Conservation (phyloP, 306 rosid species). For the Vachellia collinsii region DNA sequence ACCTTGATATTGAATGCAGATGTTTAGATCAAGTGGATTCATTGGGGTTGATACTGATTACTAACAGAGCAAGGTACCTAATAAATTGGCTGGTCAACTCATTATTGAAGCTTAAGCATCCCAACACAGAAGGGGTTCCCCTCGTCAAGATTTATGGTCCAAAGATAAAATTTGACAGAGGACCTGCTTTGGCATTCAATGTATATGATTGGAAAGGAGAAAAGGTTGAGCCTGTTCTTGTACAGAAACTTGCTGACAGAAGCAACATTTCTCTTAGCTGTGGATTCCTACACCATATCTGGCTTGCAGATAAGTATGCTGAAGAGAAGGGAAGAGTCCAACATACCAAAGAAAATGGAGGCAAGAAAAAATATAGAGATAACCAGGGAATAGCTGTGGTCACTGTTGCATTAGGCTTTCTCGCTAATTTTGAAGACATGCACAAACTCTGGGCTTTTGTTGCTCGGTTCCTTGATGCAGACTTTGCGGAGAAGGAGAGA, state of each 20-base stretch:
- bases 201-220: constrained; percentile 95
- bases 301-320: constrained; percentile 79
- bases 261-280: constrained; percentile 83
- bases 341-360: constrained; percentile 55
- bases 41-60: constrained; percentile 59
- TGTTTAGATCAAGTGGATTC: constrained; percentile 86
- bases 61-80: constrained; percentile 79
- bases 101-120: constrained; percentile 80
- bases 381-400: constrained; percentile 73
- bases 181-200: constrained; percentile 92
- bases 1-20: constrained; percentile 61
- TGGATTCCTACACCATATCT: constrained; percentile 80
- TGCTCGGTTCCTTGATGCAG: constrained; percentile 94
- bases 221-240: constrained; percentile 91
- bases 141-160: constrained; percentile 87
- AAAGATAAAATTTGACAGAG: constrained; percentile 82
- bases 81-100: constrained; percentile 93
- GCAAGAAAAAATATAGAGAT: constrained; percentile 55
- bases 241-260: constrained; percentile 92
- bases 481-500: constrained; percentile 92
- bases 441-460: constrained; percentile 90
- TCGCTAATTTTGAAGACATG: constrained; percentile 76
- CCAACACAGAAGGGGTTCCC: constrained; percentile 66
- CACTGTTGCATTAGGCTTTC: constrained; percentile 88
- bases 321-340: constrained; percentile 67